phyloP scores from a whole-genome alignment of 2,329 filamentous ascomycete genomes.

The Aspergillus sp. region DNA sequence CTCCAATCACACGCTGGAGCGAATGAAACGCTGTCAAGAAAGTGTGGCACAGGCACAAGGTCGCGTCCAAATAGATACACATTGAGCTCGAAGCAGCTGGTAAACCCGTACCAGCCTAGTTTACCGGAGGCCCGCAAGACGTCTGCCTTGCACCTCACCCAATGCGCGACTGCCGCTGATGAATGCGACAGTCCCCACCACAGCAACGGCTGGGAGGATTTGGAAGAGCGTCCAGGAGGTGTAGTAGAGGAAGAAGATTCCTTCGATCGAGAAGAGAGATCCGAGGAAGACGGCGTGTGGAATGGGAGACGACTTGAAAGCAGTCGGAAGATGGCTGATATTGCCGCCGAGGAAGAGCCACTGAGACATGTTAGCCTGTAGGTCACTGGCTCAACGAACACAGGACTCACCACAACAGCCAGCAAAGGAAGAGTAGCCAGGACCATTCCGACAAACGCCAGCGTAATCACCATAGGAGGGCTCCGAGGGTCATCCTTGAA shows the following conservation, averaged over 20 bases:
- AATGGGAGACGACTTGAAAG: constrained; percentile 72
- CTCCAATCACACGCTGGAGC: no score
- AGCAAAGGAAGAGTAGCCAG: constrained; percentile 72
- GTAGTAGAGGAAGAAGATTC: constrained; percentile 93
- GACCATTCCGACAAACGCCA: constrained; percentile 74
- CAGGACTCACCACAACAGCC: constrained; percentile 62
- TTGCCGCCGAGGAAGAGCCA: constrained; percentile 86
- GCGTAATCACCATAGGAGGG: constrained; percentile 74
- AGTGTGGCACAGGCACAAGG: background rate
- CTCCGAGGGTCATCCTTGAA: constrained; percentile 79
- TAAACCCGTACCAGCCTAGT: constrained; percentile 9
- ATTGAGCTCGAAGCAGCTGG: background rate
- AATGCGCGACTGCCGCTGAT: constrained; percentile 87
- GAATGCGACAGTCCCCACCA: constrained; percentile 70
- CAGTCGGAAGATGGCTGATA: constrained; percentile 71
- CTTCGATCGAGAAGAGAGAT: constrained; percentile 83
- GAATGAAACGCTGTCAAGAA: background rate
- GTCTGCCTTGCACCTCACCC: constrained; percentile 86
- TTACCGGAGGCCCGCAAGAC: constrained; percentile 69
- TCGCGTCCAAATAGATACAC: background rate
- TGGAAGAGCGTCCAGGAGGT: constrained; percentile 89
- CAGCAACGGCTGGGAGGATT: constrained; percentile 69
- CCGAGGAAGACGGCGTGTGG: constrained; percentile 83
- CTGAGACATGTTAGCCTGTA: constrained; percentile 42
- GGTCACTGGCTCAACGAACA: background rate